Base-by-base conservation (phyloP, 176 grass and related monocot species). In the Triticum urartu region DNA sequence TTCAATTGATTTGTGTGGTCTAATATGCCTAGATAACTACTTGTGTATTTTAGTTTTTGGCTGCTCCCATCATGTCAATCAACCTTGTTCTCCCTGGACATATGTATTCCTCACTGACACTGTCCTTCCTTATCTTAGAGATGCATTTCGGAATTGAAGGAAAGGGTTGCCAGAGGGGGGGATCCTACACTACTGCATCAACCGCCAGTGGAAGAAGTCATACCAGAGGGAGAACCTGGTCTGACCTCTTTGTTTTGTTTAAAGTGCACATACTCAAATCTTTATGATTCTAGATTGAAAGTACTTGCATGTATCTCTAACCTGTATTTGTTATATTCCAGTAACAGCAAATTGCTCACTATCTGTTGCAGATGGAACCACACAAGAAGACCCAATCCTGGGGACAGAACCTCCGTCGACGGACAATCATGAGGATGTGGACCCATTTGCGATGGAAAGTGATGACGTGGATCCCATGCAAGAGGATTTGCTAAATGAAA, bases 111-210 rank as follows among this genome's bases (percentile, higher is more conserved):
- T 83, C 17, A 62, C 70, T 81, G 64, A 62, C 78, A 61, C 11
- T 75, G 50, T 86, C 80, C 15, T 72, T 88, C 64, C 67, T 74
- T 87, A 25, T 76, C 17, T 21, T 39, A 95, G 96, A 91, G 86
- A 89, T 98, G 93, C 79, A 81, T 98, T 80, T 81, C 82, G 75
- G 90, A 94, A 84, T 77, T 98, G 28, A 95, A 87, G 73, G 86
- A 92, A 12, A 95, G 88, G 77, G 90, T 98, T 62, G 91, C 90
- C 43, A 91, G 68, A 73, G 96, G 96, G 5, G 96, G 91, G 39
- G 96, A 98, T 84, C 93, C 88, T 80, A 91, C 96, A 77, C 72
- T 85, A 65, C 85, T 98, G 35, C 84, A 95, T n/a, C 91, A 92
- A 81, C 86, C 84, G 12, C 70, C 50, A 54, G 64, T 69, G 59